phyloP scores from a whole-genome alignment of 2,329 filamentous ascomycete genomes.

The Fusarium agapanthi region DNA sequence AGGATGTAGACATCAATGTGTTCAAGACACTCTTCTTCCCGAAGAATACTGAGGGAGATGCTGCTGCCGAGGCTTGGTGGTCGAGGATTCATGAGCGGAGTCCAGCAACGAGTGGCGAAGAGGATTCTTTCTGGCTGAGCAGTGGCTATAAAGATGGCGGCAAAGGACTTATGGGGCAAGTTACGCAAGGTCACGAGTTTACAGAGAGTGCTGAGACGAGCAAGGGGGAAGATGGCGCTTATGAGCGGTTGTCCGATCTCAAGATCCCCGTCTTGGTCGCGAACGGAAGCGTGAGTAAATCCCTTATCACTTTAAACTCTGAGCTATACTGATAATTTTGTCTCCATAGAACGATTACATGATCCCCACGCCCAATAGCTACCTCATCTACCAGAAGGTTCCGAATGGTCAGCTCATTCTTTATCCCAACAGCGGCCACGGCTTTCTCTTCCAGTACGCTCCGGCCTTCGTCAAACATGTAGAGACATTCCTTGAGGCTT shows the following conservation, averaged over 20 bases:
- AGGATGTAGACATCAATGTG: background rate
- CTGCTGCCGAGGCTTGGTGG: conserved; percentile 8
- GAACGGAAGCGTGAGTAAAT: background rate
- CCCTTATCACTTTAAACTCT: fast-evolving
- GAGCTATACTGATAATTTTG: fast-evolving
- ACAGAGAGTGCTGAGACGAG: background rate
- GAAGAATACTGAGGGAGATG: background rate
- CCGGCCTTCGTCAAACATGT: background rate
- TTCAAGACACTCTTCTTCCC: conserved; percentile 13
- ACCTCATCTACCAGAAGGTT: background rate
- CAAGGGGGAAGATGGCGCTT: background rate
- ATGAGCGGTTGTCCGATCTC: background rate
- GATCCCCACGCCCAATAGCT: conserved; percentile 12
- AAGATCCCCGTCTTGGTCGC: background rate
- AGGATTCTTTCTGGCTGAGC: background rate
- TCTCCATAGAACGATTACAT: background rate
- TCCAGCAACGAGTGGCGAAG: background rate
- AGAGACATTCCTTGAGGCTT: background rate
- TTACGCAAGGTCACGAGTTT: background rate
- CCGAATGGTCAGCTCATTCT: conserved; percentile 2
- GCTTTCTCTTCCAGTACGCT: conserved; percentile 10
- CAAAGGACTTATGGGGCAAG: background rate
- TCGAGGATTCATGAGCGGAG: background rate
- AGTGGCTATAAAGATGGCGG: background rate
- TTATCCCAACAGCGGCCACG: conserved; percentile 5